Evolutionary conservation across 2,329 filamentous ascomycete species (phyloP).

Genomic region (Harringtonia lauricola): DNA sequence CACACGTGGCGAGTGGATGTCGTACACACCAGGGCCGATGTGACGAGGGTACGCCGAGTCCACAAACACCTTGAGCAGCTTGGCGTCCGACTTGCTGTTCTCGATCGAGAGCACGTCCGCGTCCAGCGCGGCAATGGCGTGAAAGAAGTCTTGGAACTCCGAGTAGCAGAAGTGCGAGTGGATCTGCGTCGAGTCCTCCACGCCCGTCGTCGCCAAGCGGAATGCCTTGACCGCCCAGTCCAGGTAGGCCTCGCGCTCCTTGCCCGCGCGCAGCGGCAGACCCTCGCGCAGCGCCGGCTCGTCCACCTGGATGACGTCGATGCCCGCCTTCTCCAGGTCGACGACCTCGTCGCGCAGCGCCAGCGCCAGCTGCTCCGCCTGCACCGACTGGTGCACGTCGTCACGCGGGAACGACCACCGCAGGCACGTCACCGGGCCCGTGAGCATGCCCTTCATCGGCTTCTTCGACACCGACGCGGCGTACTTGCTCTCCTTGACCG

Average conservation of each 20-base stretch:
- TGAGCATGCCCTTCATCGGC: slow-evolving; percentile 99
- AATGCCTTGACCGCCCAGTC: slow-evolving; percentile 97
- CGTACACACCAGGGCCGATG: slow-evolving; percentile 98
- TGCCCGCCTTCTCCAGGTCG: slow-evolving; percentile 92
- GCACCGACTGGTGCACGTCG: slow-evolving; percentile 96
- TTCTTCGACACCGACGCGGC: slow-evolving; percentile 92
- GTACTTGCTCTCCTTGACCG: slow-evolving; percentile 99
- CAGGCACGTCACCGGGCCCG: slow-evolving; percentile 95
- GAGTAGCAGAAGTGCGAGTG: slow-evolving; percentile 99
- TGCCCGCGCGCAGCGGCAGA: slow-evolving; percentile 87
- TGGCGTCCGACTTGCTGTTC: slow-evolving; percentile 99
- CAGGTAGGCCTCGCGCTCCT: slow-evolving; percentile 94
- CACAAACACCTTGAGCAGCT: slow-evolving; percentile 97
- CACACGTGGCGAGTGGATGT: slow-evolving; percentile 98
- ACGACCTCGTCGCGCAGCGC: slow-evolving; percentile 97
- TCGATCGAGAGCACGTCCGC: slow-evolving; percentile 98
- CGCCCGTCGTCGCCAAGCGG: slow-evolving; percentile 87
- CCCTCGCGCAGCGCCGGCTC: slow-evolving; percentile 98
- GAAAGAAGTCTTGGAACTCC: slow-evolving; percentile 99
- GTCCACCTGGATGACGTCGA: slow-evolving; percentile 98
- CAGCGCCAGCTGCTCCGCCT: slow-evolving; percentile 96
- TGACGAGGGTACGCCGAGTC: slow-evolving; percentile 95
- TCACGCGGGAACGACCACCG: slow-evolving; percentile 99
- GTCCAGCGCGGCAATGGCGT: slow-evolving; percentile 95
- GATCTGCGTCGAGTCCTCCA: slow-evolving; percentile 94